phyloP scores from a whole-genome alignment of 1,284 basidiomycete genomes.

The Omphalotus olearius region DNA sequence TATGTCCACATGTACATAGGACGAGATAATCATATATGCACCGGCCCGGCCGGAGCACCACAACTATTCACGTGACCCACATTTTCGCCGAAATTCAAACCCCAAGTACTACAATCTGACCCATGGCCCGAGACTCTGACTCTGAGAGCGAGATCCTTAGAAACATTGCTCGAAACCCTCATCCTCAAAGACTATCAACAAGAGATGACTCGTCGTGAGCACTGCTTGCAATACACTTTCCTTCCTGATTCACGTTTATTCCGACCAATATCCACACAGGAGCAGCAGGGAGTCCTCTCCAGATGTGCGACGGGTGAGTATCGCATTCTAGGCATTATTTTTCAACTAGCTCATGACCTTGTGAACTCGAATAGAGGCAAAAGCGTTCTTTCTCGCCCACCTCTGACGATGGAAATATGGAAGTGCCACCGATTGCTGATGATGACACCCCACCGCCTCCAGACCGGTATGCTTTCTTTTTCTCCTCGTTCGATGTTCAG shows the following conservation, averaged over 20 bases:
- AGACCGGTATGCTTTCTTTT: background rate
- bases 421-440: slow-evolving; percentile 30
- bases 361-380: slow-evolving; percentile 17
- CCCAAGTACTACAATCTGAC: background rate
- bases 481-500: no score
- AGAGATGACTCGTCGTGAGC: slow-evolving; percentile 29
- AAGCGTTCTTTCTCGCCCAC: slow-evolving; percentile 46
- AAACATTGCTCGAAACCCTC: slow-evolving; percentile 6
- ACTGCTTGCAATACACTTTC: background rate
- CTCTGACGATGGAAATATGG: slow-evolving; percentile 46
- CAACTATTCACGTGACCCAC: no score
- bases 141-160: slow-evolving; percentile 7
- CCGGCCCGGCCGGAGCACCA: no score
- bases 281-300: slow-evolving; percentile 56
- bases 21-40: no score
- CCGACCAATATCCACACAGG: slow-evolving; percentile 24
- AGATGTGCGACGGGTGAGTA: slow-evolving; percentile 29
- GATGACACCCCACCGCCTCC: slow-evolving; percentile 44
- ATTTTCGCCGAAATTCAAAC: no score
- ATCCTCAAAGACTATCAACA: slow-evolving; percentile 11
- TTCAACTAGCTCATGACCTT: background rate
- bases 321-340: background rate
- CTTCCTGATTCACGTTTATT: background rate
- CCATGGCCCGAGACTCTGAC: slow-evolving; percentile 6
- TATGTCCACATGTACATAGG: no score